Conservation (phyloP, 257 asterid species). For the Rauvolfia tetraphylla region DNA sequence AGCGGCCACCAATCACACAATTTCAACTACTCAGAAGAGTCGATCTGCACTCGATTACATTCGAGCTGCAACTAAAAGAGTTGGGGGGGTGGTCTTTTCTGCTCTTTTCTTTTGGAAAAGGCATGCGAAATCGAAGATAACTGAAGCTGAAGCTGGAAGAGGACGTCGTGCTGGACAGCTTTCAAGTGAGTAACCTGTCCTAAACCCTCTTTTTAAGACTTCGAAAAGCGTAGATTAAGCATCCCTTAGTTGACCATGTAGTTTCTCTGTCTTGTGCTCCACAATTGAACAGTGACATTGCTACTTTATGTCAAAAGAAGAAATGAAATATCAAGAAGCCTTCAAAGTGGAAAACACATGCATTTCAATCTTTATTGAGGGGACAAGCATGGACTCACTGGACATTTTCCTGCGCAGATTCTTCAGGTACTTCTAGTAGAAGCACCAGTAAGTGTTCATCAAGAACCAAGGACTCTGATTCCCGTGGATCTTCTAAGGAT, state of each 20-base stretch:
- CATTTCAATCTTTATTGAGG: background rate
- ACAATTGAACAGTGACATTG: background rate
- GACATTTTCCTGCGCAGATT: constrained; percentile 26
- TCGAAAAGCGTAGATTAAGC: background rate
- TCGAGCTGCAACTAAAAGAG: constrained; percentile 28
- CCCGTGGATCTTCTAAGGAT: constrained; percentile 31
- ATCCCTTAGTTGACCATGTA: background rate
- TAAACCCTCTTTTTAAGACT: too few relatives aligned
- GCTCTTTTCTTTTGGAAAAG: constrained; percentile 26
- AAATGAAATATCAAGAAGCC: too few relatives aligned
- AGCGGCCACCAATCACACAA: background rate
- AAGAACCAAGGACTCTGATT: constrained; percentile 21
- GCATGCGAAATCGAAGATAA: constrained; percentile 29
- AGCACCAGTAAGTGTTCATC: constrained; percentile 31
- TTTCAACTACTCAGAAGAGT: constrained; percentile 12
- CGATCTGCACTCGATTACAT: constrained; percentile 28
- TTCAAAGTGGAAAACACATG: background rate
- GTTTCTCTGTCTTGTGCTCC: background rate
- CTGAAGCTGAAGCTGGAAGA: constrained; percentile 14
- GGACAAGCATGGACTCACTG: background rate
- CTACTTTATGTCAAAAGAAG: background rate
- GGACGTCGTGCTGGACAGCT: constrained; percentile 21
- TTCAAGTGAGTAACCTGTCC: constrained; percentile 38
- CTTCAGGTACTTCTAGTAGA: constrained; percentile 25
- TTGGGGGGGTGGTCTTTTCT: constrained; percentile 26